Base-by-base conservation (phyloP, 129 eudicot species). In the Flaveria ramosissima region DNA sequence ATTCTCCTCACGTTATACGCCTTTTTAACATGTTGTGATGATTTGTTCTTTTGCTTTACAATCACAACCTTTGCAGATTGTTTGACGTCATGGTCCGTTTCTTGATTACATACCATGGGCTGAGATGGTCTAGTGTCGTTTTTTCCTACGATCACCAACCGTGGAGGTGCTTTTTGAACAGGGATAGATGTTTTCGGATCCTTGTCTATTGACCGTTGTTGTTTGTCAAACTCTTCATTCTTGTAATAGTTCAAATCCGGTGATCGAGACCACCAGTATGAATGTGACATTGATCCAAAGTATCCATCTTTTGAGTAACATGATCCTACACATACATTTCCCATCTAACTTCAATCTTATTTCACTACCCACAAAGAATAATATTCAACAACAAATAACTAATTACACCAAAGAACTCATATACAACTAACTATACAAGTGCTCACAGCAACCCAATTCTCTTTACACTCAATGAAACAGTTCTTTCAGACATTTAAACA, bases 291-390 rank as follows among this genome's bases (percentile, higher is more conserved):
- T 10, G 87, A 72, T 12, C 73, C 80, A 41, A 86, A 81, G 26
- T 76, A 71, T 43, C 89, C 90, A 75, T 79, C 85, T 76, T 86
- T 27, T 53, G 62, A 63, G 82, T 76, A 77, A 80, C 91, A 80
- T 30, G 84, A 71, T 53, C 84, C 82, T 55, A 87, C 86, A 75
- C 97, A 80, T 60, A 79, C 84, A 74, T 89, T 87, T 60, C 97
- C 97, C 97, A 92, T 76, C 16, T 20, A 41, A 66, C 1, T 72
- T 53, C 32, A 39, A 71, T 47, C 19, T 41, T 24, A 67, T 24
- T 19, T 6, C 17, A 55, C 64, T 8, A 46, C 46, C 61, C 45
- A 43, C 43, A 24, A 36, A 47, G 4, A 36, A n/a, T n/a, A 61
- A 30, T 14, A 46, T 32, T 19, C 21, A 32, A 70, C 2, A 47